phyloP scores from a whole-genome alignment of 2,329 filamentous ascomycete species.

The Fonsecaea pedrosoi region DNA sequence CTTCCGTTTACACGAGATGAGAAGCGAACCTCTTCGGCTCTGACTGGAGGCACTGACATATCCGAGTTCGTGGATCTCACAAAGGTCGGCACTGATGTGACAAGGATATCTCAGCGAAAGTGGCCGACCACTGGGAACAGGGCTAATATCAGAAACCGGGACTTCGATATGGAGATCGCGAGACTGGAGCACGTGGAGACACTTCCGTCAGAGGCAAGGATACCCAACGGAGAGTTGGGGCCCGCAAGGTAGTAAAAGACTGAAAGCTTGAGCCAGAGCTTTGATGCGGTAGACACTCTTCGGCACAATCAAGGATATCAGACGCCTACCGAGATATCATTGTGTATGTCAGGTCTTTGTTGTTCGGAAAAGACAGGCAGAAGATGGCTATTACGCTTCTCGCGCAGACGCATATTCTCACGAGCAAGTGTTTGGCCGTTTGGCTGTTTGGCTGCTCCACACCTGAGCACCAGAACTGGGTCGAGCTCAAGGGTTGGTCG shows the following conservation, averaged over 20 bases:
- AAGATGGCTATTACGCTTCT: neutral
- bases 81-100: constrained; percentile 52
- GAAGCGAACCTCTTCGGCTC: constrained; percentile 19
- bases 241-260: constrained; percentile 12
- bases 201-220: constrained; percentile 26
- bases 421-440: neutral
- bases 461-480: neutral
- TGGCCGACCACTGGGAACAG: constrained; percentile 8
- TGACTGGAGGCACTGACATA: constrained; percentile 41
- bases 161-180: constrained; percentile 35
- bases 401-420: neutral
- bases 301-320: neutral
- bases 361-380: neutral
- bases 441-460: neutral
- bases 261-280: neutral
- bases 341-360: neutral
- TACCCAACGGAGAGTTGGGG: constrained; percentile 18
- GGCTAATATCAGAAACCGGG: constrained; percentile 15
- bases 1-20: constrained; percentile 18
- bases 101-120: constrained; percentile 43
- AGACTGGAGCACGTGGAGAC: constrained; percentile 36
- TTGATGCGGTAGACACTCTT: neutral
- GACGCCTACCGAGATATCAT: neutral
- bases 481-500: neutral
- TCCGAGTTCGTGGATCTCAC: constrained; percentile 55